Percentiles rank a stretch among this genome's conserved stretches.
Conservation (phyloP, 2,329 filamentous ascomycete genomes). For the Claviceps cyperi region DNA sequence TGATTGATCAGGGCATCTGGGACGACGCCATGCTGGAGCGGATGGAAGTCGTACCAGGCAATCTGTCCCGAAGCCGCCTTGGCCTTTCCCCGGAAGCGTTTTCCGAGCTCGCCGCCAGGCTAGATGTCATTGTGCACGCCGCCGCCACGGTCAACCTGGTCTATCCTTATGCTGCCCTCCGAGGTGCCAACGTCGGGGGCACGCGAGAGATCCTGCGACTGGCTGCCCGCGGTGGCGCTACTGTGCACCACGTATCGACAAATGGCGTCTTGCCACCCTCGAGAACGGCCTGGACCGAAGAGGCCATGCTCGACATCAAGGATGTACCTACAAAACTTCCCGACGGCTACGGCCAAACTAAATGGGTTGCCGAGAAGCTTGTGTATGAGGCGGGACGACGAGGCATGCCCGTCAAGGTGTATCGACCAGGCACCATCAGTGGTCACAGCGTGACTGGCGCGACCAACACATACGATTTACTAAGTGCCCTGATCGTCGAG, state of each 20-base stretch:
- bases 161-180: constrained; percentile 65
- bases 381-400: constrained; percentile 54
- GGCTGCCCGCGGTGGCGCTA: constrained; percentile 51
- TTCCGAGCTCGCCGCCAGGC: constrained; percentile 45
- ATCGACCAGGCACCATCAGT: constrained; percentile 63
- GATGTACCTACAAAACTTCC: constrained; percentile 54
- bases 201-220: constrained; percentile 61
- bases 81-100: constrained; percentile 54
- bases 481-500: constrained; percentile 64
- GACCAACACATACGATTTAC: constrained; percentile 63
- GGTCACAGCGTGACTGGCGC: constrained; percentile 63
- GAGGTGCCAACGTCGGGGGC: constrained; percentile 64
- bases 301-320: constrained; percentile 49
- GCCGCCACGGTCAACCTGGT: constrained; percentile 69
- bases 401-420: constrained; percentile 55
- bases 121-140: constrained; percentile 64
- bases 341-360: constrained; percentile 67
- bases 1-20: constrained; percentile 69
- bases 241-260: constrained; percentile 65
- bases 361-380: constrained; percentile 68
- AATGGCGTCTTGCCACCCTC: constrained; percentile 66
- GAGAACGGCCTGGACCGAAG: constrained; percentile 55
- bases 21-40: constrained; percentile 63
- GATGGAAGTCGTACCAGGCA: constrained; percentile 61
- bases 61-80: constrained; percentile 52